Evolutionary conservation across 345 rosid species (phyloP), one percentile per base, ranked within the genome.

Genomic region (Salix viminalis): DNA sequence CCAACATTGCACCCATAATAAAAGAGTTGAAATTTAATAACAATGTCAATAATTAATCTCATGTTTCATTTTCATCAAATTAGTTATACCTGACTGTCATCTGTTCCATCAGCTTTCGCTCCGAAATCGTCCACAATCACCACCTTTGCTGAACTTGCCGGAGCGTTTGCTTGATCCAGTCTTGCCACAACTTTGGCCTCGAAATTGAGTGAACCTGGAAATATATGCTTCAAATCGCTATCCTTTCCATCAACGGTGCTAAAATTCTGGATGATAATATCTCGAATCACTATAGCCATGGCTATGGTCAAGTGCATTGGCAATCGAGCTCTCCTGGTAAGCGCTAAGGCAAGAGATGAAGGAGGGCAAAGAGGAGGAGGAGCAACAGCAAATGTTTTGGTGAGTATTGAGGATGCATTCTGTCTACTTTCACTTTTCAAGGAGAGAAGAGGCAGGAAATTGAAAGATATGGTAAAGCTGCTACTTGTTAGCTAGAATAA

Each of bases 121-220:
- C 89, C 89, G 54, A 79, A 86, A 61, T 81, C 75, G 44, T 77
- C 87, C 37, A 86, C 89, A 71, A 75, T 83, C n/a, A 81, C 65
- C 19, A 62, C 56, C 77, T 54, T 36, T 28, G 80, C 37, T 39
- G 92, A 80, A 36, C 80, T 24, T 21, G 39, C 32, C 13, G 75
- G 41, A 70, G 75, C 37, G 10, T 44, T 65, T 37, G 75, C 56
- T 10, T 4, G 32, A 30, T 52, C 44, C 19, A 36, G 52, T 65
- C 79, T 82, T 15, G 34, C 46, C 48, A 46, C 16, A 44, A n/a
- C 54, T 26, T 3, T 67, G 39, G 46, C 32, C 71, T 75, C 70
- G 28, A 72, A 30, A 69, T 68, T 68, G 32, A 56, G 12, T 73
- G 32, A 72, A 68, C 18, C 21, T 3, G 50, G 70, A 23, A 28